Evolutionary conservation across 2,329 filamentous ascomycete genomes (phyloP).

Genomic region (Piedraia hortae): DNA sequence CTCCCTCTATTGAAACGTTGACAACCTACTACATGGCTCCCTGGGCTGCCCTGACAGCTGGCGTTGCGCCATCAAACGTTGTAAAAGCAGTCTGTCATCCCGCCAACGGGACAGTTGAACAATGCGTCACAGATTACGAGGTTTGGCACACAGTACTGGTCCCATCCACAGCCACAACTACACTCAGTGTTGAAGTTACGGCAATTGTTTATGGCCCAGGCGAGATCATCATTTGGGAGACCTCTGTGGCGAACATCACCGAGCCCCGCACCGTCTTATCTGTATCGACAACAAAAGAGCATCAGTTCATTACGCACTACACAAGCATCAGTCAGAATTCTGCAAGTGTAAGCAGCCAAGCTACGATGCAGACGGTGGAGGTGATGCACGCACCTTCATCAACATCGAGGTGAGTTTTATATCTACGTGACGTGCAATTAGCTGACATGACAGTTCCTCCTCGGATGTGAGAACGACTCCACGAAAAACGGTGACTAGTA

Average conservation of each 20-base stretch:
- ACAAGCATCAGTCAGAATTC: slow-evolving; percentile 6
- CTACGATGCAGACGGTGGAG: too few species aligned
- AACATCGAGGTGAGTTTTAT: too few species aligned
- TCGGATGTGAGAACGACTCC: too few species aligned
- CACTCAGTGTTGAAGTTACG: slow-evolving; percentile 14
- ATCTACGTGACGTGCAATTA: too few species aligned
- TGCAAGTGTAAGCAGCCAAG: slow-evolving; percentile 3
- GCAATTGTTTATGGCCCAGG: slow-evolving; percentile 13
- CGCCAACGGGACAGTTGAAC: slow-evolving; percentile 12
- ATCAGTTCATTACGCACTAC: slow-evolving; percentile 14
- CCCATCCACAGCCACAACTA: slow-evolving; percentile 13
- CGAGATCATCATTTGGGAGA: slow-evolving; percentile 15
- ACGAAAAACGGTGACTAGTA: too few species aligned
- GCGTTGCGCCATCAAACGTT: slow-evolving; percentile 14
- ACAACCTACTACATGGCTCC: slow-evolving; percentile 19
- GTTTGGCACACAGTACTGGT: slow-evolving; percentile 16
- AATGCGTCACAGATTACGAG: slow-evolving; percentile 17
- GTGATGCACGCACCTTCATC: too few species aligned
- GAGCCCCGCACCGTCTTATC: slow-evolving; percentile 14
- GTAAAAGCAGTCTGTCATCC: slow-evolving; percentile 17
- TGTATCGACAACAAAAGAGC: slow-evolving; percentile 14
- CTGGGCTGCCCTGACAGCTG: slow-evolving; percentile 17
- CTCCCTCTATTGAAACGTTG: slow-evolving; percentile 10
- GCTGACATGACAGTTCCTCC: too few species aligned
- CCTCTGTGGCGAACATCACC: slow-evolving; percentile 14